phyloP scores from a whole-genome alignment of 2,329 filamentous ascomycete species.

The Thermothelomyces thermophilus region DNA sequence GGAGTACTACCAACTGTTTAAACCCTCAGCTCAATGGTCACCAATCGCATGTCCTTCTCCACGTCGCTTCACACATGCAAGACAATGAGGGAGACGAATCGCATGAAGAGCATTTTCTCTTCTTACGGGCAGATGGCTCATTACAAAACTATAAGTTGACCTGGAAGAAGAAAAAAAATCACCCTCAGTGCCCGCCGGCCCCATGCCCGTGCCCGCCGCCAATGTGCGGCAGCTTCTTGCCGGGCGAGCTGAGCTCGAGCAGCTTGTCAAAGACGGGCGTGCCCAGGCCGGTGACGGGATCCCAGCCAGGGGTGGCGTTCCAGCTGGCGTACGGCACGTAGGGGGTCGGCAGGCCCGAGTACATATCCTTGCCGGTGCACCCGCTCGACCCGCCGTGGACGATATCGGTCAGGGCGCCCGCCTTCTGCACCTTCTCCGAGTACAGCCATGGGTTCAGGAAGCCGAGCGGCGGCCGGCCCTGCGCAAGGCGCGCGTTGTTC shows the following conservation, averaged over 20 bases:
- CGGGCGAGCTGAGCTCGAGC: slow-evolving; percentile 11
- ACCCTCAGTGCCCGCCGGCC: too few relatives aligned
- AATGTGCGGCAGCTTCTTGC: background rate
- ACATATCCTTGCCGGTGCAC: slow-evolving; percentile 9
- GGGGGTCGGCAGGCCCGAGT: slow-evolving; percentile 8
- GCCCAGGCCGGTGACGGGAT: slow-evolving; percentile 29
- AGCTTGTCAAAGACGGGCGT: slow-evolving; percentile 23
- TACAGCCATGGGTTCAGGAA: slow-evolving; percentile 39
- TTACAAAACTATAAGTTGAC: too few relatives aligned
- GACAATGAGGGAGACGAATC: too few relatives aligned
- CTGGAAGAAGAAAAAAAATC: too few relatives aligned
- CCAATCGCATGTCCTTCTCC: too few relatives aligned
- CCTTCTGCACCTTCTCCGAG: background rate
- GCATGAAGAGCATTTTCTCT: too few relatives aligned
- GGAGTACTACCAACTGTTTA: too few relatives aligned
- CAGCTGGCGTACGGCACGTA: slow-evolving; percentile 19
- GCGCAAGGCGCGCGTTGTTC: slow-evolving; percentile 35
- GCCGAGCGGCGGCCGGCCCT: slow-evolving; percentile 32
- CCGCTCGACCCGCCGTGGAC: slow-evolving; percentile 18
- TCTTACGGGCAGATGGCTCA: too few relatives aligned
- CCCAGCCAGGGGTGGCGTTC: slow-evolving; percentile 30
- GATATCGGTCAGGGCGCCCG: slow-evolving; percentile 11
- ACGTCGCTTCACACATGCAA: too few relatives aligned
- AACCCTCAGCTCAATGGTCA: too few relatives aligned
- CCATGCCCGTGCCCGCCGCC: background rate